These are phyloP conservation scores for Cladosporium sp. DNA, from an alignment of 2,329 filamentous ascomycete species.

Conservation along the genomic window DNA sequence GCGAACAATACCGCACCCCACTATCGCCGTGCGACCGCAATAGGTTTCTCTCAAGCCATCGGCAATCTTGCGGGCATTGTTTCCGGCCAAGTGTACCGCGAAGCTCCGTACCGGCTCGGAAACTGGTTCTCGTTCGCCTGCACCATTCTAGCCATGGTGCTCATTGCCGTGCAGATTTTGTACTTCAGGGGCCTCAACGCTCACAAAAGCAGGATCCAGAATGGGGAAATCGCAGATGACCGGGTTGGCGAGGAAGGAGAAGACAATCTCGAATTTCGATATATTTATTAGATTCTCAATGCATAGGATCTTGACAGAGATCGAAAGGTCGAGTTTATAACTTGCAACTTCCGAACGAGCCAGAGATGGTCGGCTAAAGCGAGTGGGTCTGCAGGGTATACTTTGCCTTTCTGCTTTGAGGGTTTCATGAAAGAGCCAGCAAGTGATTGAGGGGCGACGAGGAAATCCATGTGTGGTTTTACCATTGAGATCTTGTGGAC, in stretches of 20 bases:
- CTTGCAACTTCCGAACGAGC: too few relatives aligned
- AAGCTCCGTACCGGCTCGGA: constrained; percentile 16
- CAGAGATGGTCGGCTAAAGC: too few relatives aligned
- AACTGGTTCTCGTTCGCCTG: constrained; percentile 4
- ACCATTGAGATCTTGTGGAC: too few relatives aligned
- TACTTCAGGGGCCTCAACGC: neutral
- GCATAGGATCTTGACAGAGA: too few relatives aligned
- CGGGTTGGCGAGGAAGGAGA: constrained; percentile 1
- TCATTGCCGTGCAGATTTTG: constrained; percentile 1
- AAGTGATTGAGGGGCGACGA: too few relatives aligned
- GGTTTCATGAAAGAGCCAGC: too few relatives aligned
- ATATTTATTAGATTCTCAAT: neutral
- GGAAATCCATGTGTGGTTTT: too few relatives aligned
- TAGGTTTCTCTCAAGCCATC: constrained; percentile 43
- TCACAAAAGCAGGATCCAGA: neutral
- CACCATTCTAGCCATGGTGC: constrained; percentile 1
- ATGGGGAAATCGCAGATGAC: neutral
- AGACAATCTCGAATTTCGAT: constrained; percentile 1
- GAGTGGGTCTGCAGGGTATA: too few relatives aligned
- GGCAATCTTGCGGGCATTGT: constrained; percentile 46
- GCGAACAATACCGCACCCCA: constrained; percentile 45
- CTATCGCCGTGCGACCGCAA: constrained; percentile 42
- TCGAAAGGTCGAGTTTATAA: too few relatives aligned
- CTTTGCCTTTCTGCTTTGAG: too few relatives aligned
- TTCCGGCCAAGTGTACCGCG: constrained; percentile 41